Base-by-base conservation (phyloP, 345 rosid genomes). In the Eucalyptus cloeziana region DNA sequence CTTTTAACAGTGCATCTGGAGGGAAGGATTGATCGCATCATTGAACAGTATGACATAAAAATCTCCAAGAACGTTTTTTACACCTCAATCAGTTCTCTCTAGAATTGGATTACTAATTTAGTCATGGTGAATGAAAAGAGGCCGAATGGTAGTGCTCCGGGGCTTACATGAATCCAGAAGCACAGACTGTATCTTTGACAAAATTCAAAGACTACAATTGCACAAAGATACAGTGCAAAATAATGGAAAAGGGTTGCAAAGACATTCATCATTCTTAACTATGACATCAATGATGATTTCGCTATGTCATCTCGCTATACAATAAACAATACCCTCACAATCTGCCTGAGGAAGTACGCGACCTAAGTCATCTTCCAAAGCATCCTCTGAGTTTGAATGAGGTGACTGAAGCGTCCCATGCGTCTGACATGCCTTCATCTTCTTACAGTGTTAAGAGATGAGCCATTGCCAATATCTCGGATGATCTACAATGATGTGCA, bases 361-460 rank as follows among this genome's bases (percentile, higher is more conserved):
- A 3, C 91, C 95, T 30, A 94, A 37, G 10, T 88, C 93, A 21
- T 94, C 96, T 37, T 93, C 93, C 1, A 31, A 62, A 37, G 86
- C 90, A 54, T 92, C 93, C 87, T 93, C 98, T 30, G 67, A 5
- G 40, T 86, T 88, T 21, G 99, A 95, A 92, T 98, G 99, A 33
- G 99, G 99, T 16, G 99, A 95, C 8, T 93, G 95, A 27, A 98
- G 98, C 86, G 91, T 96, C 62, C 98, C 99, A 24, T 91, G 98
- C 15, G 91, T 98, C 88, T 98, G 99, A 89, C 99, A 96, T 64
- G 97, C 97, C 92, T 91, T 95, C 99, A 97, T 97, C 10, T 99
- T 98, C 94, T 98, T 95, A 86, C 99, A 97, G 88, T 98, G 99
- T 90, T 97, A 45, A 62, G 69, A 64, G 79, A 31, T n/a, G 79